Conservation (phyloP, 192 early-diverging fungal genomes). For the Oehlia diaphana region DNA sequence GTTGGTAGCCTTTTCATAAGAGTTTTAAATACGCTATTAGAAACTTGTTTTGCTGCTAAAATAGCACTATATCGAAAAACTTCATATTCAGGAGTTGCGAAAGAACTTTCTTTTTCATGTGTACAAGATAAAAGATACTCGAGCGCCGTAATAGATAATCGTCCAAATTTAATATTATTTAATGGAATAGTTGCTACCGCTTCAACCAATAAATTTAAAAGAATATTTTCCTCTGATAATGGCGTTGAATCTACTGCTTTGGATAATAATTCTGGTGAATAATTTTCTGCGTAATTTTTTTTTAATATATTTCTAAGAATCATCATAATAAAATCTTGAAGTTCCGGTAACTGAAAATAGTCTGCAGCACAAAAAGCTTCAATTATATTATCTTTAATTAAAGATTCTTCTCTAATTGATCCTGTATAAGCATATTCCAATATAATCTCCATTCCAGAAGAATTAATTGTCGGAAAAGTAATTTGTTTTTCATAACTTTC, state of each 20-base stretch:
- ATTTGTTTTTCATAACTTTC: slow-evolving; percentile 17
- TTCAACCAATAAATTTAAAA: neutral
- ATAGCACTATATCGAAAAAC: slow-evolving; percentile 13
- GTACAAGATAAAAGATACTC: neutral
- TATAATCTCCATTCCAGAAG: slow-evolving; percentile 12
- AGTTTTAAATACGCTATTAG: neutral
- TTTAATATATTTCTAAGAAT: neutral
- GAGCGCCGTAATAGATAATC: neutral
- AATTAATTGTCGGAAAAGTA: neutral
- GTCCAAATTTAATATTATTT: neutral
- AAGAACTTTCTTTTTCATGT: neutral
- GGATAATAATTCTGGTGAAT: slow-evolving; percentile 1
- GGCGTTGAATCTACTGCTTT: neutral
- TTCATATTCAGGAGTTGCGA: slow-evolving; percentile 9
- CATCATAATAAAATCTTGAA: slow-evolving; percentile 10
- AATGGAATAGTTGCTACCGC: neutral
- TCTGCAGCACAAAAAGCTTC: slow-evolving; percentile 24
- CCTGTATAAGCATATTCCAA: slow-evolving; percentile 21
- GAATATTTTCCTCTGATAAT: neutral
- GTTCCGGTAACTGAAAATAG: slow-evolving; percentile 9
- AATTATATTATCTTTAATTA: slow-evolving; percentile 15
- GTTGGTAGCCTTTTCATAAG: neutral
- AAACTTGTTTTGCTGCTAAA: neutral
- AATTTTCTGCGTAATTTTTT: neutral
- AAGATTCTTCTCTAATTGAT: neutral